Conservation (phyloP, 345 rosid species). For the Passiflora organensis region DNA sequence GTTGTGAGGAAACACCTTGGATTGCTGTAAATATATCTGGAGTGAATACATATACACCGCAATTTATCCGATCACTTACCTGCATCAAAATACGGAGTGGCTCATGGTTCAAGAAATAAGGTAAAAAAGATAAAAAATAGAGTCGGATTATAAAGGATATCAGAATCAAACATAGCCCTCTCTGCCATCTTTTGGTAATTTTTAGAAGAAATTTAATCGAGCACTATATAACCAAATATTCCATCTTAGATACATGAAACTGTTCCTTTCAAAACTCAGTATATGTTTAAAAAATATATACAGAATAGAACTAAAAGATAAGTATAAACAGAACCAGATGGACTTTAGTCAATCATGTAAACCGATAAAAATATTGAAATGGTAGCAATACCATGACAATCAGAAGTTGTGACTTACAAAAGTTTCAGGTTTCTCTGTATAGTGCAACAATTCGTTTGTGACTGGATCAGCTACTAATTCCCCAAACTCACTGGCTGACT, state of each 20-base stretch:
- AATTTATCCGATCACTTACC: slow-evolving; percentile 31
- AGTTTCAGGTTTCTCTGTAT: slow-evolving; percentile 88
- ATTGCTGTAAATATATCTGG: slow-evolving; percentile 27
- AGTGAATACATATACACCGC: slow-evolving; percentile 29
- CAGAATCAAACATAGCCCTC: neutral
- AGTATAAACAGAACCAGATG: neutral
- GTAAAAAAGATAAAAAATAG: neutral
- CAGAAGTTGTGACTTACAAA: slow-evolving; percentile 47
- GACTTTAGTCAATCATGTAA: slow-evolving; percentile 4
- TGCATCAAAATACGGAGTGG: slow-evolving; percentile 1
- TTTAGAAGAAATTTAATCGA: too few species aligned
- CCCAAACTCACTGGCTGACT: slow-evolving; percentile 83
- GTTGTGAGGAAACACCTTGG: slow-evolving; percentile 24
- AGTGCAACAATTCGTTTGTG: slow-evolving; percentile 77
- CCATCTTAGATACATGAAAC: neutral
- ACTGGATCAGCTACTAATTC: slow-evolving; percentile 75
- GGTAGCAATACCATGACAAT: slow-evolving; percentile 1
- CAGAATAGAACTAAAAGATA: neutral
- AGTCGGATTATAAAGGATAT: neutral
- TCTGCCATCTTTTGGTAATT: too few species aligned
- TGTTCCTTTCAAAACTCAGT: neutral
- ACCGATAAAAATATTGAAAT: slow-evolving; percentile 1
- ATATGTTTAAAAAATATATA: neutral
- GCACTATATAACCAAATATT: neutral
- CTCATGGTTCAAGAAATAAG: neutral